These are phyloP conservation scores for Pythium brachiatum DNA, from an alignment of 352 stramenopile species.

Conservation along the genomic window DNA sequence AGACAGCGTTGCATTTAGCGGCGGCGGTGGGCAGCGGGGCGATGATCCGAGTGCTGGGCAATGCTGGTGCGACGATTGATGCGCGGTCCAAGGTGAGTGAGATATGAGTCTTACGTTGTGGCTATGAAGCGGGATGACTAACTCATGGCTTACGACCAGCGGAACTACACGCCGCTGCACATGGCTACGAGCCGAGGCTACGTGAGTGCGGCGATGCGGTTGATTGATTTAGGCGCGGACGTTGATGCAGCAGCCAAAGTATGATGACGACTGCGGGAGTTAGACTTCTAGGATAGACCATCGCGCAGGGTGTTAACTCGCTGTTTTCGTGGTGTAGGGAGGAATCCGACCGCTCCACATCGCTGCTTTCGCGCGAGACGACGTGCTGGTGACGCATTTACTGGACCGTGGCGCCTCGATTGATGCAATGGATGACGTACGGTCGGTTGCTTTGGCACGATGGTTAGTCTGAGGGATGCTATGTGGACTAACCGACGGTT, in stretches of 20 bases:
- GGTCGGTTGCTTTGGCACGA: constrained; percentile 10
- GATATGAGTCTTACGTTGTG: no score
- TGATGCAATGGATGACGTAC: constrained; percentile 24
- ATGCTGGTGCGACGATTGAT: constrained; percentile 17
- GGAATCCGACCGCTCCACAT: constrained; percentile 19
- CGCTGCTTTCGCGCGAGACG: constrained; percentile 18
- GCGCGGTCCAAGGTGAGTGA: constrained; percentile 17
- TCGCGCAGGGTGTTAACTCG: neutral
- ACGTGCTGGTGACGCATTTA: constrained; percentile 23
- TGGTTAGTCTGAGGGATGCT: neutral
- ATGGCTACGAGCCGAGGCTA: constrained; percentile 23
- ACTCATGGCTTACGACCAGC: constrained; percentile 4
- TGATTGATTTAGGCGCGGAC: constrained; percentile 21
- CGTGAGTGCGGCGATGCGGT: constrained; percentile 21
- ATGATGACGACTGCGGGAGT: neutral
- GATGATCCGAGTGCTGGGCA: constrained; percentile 21
- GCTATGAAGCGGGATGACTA: neutral
- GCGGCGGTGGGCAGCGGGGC: constrained; percentile 14
- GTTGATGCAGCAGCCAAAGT: constrained; percentile 22
- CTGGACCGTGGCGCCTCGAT: constrained; percentile 23
- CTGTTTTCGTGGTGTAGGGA: neutral
- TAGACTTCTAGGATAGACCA: neutral
- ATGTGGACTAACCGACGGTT: neutral
- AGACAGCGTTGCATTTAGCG: constrained; percentile 19
- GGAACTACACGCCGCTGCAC: constrained; percentile 23